These are phyloP conservation scores for Salvia hispanica DNA, from an alignment of 257 asterid genomes.

Conservation along the genomic window DNA sequence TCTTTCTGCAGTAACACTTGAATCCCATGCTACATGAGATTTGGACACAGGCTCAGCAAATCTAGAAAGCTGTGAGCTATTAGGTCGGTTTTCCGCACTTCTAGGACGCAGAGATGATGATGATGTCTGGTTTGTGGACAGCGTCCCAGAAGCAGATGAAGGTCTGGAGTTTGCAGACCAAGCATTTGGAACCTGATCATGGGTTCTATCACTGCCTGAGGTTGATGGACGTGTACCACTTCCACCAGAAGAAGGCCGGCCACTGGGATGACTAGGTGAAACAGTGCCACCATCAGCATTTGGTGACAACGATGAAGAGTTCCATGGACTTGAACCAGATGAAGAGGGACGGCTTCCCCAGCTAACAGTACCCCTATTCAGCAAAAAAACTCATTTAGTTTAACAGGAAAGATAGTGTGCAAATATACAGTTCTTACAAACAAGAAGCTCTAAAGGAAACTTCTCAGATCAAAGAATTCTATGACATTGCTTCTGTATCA, in stretches of 20 bases:
- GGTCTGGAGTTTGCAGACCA: slow-evolving; percentile 95
- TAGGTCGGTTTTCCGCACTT: slow-evolving; percentile 96
- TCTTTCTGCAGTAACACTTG: slow-evolving; percentile 62
- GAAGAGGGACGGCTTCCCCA: slow-evolving; percentile 93
- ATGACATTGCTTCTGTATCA: background rate
- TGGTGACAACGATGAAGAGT: slow-evolving; percentile 69
- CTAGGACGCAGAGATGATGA: slow-evolving; percentile 71
- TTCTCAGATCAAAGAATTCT: slow-evolving; percentile 15
- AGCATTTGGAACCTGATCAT: slow-evolving; percentile 61
- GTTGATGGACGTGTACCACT: slow-evolving; percentile 94
- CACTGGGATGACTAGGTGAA: slow-evolving; percentile 73
- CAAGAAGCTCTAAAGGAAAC: slow-evolving; percentile 22
- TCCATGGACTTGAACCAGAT: slow-evolving; percentile 83
- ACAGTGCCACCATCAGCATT: slow-evolving; percentile 73
- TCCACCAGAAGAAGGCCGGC: slow-evolving; percentile 94
- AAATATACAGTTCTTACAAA: slow-evolving; percentile 12
- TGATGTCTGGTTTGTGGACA: slow-evolving; percentile 74
- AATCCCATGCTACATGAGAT: slow-evolving; percentile 57
- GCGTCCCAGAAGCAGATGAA: slow-evolving; percentile 86
- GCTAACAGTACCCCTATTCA: slow-evolving; percentile 76
- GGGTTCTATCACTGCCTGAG: slow-evolving; percentile 80
- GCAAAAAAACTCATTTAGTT: slow-evolving; percentile 35
- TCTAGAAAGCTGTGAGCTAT: slow-evolving; percentile 86
- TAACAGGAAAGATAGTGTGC: slow-evolving; percentile 21
- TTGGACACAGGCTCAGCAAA: slow-evolving; percentile 80